Percentiles rank a stretch among this genome's conserved stretches.
phyloP scores from a whole-genome alignment of 192 early-diverging fungal genomes.

The Coemansia sp. region DNA sequence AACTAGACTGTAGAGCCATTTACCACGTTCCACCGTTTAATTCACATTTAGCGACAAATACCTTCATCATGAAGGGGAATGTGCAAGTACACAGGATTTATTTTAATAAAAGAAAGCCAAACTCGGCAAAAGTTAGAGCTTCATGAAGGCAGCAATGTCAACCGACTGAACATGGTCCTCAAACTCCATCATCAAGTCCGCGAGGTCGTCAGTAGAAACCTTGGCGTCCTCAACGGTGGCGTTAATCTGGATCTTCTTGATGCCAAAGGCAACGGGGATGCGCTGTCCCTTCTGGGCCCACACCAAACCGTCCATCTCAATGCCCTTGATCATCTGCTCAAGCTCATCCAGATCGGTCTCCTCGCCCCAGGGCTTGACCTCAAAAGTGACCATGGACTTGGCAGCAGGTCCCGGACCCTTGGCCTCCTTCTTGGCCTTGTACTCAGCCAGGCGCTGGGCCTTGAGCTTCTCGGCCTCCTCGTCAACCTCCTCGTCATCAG shows the following conservation, averaged over 20 bases:
- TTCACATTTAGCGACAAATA: not conserved
- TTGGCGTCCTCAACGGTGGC: constrained; percentile 91
- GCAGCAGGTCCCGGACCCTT: constrained; percentile 81
- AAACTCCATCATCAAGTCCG: constrained; percentile 72
- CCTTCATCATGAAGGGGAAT: not conserved
- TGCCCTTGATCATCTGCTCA: constrained; percentile 66
- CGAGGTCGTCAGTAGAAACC: constrained; percentile 81
- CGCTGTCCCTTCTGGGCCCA: constrained; percentile 79
- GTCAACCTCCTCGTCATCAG: constrained; percentile 87
- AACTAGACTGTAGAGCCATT: not conserved
- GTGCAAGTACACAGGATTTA: constrained; percentile 10
- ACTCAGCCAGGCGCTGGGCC: constrained; percentile 85
- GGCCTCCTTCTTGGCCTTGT: constrained; percentile 84
- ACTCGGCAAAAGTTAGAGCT: constrained; percentile 63
- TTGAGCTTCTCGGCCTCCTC: constrained; percentile 86
- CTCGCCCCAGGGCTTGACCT: constrained; percentile 99
- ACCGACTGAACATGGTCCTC: constrained; percentile 92
- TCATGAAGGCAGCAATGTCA: constrained; percentile 84
- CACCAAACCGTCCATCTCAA: constrained; percentile 83
- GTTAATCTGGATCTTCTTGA: constrained; percentile 94
- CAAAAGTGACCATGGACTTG: constrained; percentile 89
- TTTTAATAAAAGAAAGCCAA: constrained; percentile 4
- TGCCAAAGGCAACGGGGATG: constrained; percentile 87
- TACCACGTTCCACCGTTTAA: not conserved
- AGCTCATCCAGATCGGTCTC: constrained; percentile 85